Base-by-base conservation (phyloP, 2,329 filamentous ascomycete species). In the Venturia pyrina region DNA sequence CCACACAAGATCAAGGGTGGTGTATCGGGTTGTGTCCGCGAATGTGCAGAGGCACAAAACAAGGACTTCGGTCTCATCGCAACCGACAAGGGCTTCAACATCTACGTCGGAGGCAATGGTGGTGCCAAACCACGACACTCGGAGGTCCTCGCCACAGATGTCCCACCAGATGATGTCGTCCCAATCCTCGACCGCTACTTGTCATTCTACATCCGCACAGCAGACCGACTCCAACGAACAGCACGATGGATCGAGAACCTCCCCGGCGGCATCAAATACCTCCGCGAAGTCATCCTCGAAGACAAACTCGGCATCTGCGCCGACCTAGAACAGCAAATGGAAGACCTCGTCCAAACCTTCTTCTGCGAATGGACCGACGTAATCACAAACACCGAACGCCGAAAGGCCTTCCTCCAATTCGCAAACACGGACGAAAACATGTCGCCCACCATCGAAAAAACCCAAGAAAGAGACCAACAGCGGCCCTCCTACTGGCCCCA, bases 11-110 rank as follows among this genome's bases (percentile, higher is more conserved):
- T 96, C 75, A 96, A 96, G 76, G 91, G 90, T 1, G 92, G 90
- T 65, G 91, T 96, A 0, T 93, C 89, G 65, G 92, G 92, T 15
- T 96, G 92, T 69, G 91, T 96, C n/a, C 83, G 92, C 65, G 92
- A 96, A 77, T 96, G 92, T 70, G 92, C 92, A 0, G 92, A 96
- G 76, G 92, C 92, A 1, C 92, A 96, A 73, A 93, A 88, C 76
- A 96, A 96, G 77, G 92, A 96, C 73, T 96, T 96, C 70, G 92
- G 92, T 28, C 85, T 96, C 62, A 96, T 96, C 66, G 91, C 92
- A 17, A 96, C 91, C 0, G 91, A 96, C 68, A 96, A 95, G 72
- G 92, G 92, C 40, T 96, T 90, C 84, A 96, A 96, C 77, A 87
- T 96, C 75, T 96, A 92, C 71, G 90, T 96, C 1, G 92, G 84